Evolutionary conservation across 257 asterid genomes (phyloP), one percentile per base, ranked within the genome.

Genomic region (Jacaranda mimosifolia): DNA sequence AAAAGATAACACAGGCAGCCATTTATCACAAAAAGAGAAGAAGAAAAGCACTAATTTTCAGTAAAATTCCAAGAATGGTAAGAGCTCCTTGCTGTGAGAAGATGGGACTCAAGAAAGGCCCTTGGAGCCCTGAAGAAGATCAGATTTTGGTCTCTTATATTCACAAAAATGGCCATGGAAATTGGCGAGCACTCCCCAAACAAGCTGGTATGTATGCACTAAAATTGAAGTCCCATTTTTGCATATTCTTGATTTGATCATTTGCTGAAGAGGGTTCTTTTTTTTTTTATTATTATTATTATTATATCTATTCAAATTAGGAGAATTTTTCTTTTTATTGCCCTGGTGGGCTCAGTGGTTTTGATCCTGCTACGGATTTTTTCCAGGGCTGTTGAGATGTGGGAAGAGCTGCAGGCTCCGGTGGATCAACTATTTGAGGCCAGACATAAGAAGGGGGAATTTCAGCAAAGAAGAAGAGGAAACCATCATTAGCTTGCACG

Each of bases 21-120:
- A 53, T 39, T 17, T 6, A 42, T 1, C 5, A 53, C 3, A 49
- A 5, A 52, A 5, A 9, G 35, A 55, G 9, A 17, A 39, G 35
- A 48, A 39, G 72, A 49, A 9, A 42, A 40, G 3, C 46, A 68
- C 4, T 58, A 13, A 10, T 73, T 48, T 8, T 36, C 7, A 26
- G 36, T 36, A 70, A 10, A 7, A 9, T 48, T 18, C 21, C 4
- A 18, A 76, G 77, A 80, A 94, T 94, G 99, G 98, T 79, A 79
- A 89, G 98, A 83, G 97, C 94, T 72, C 94, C 94, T 14, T 87
- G 91, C 77, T 89, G 94, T 82, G 94, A 89, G 73, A 89, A 86
- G 73, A 84, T 83, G 88, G 94, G 91, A 36, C 76, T 87, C 72
- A 89, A 86, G 84, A 86, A 79, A 78, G 94, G 94, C 63, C 91